Evolutionary conservation across 257 asterid genomes (phyloP).

Genomic region (Capsicum chinense): DNA sequence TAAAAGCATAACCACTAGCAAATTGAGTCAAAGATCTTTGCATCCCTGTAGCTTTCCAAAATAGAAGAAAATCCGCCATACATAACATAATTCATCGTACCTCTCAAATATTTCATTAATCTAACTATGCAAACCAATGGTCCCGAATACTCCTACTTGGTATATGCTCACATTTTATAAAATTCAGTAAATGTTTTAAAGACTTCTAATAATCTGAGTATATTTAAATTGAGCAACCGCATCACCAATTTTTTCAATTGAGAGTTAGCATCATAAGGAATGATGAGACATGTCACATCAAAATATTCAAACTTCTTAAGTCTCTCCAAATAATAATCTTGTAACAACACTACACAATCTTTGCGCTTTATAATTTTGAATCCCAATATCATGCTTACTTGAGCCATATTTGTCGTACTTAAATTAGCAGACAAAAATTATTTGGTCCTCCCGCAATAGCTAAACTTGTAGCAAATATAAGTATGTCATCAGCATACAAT

Average conservation of each 20-base stretch:
- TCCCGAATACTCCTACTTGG: too few species aligned
- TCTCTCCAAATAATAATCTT: neutral
- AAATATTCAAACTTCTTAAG: neutral
- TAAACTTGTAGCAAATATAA: neutral
- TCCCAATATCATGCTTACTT: neutral
- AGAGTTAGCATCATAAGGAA: neutral
- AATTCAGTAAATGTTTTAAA: neutral
- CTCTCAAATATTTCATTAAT: constrained; percentile 1
- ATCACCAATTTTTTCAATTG: neutral
- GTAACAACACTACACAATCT: neutral
- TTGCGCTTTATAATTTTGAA: neutral
- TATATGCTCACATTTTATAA: neutral
- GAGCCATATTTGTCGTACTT: neutral
- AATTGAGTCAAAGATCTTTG: neutral
- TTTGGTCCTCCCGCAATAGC: neutral
- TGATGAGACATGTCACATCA: neutral
- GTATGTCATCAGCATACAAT: neutral
- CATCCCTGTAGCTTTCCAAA: neutral
- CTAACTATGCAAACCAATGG: neutral
- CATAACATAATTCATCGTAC: neutral
- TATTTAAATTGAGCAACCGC: neutral
- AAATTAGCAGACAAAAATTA: neutral
- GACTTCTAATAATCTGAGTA: neutral
- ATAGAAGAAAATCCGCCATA: neutral
- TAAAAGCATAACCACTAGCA: neutral